Evolutionary conservation across 2,329 filamentous ascomycete genomes (phyloP), one percentile per base, ranked within the genome.

Genomic region (Xenoacremonium recifei): DNA sequence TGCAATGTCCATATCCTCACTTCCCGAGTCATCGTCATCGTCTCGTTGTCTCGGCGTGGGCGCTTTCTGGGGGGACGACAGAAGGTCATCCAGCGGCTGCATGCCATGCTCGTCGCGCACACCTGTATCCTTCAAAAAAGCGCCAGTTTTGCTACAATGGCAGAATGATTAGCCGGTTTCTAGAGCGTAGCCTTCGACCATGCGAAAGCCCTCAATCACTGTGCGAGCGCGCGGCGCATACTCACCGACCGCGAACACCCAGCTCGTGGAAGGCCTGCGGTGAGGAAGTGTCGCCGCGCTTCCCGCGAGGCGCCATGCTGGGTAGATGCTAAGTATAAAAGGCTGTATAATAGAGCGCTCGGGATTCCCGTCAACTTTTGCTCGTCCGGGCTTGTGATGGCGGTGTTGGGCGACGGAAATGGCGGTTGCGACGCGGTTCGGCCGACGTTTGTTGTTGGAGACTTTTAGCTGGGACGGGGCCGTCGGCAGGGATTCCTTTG

Each of bases 51-150:
- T 50, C 32, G 35, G 54, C 45, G 21, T 55, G 48, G 48, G 57
- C 48, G 34, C 49, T 57, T 84, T 87, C 51, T 81, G 79, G 12
- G 91, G 90, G 16, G 91, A 96, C 7, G 91, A 96, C 66, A 96
- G 96, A 51, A 97, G 81, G 53, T 82, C 81, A 25, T 92, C 87
- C 44, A 96, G 78, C 25, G 88, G 85, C 63, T 96, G 89, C 72
- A 99, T 83, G 65, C 92, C 93, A 75, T 96, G 76, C 63, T 95
- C 90, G 68, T 97, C 92, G 68, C 89, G 86, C 47, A 84, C 73
- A 39, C 89, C 89, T 41, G 75, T 82, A 58, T 96, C 89, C 57
- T 82, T 80, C 21, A 97, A 68, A 1, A 82, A 86, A 19, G 95
- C 79, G 33, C 93, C 93, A 1, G 93, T 99, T 77, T 95, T 95